phyloP scores from a whole-genome alignment of 352 stramenopile species.

The Saprolegnia diclina region DNA sequence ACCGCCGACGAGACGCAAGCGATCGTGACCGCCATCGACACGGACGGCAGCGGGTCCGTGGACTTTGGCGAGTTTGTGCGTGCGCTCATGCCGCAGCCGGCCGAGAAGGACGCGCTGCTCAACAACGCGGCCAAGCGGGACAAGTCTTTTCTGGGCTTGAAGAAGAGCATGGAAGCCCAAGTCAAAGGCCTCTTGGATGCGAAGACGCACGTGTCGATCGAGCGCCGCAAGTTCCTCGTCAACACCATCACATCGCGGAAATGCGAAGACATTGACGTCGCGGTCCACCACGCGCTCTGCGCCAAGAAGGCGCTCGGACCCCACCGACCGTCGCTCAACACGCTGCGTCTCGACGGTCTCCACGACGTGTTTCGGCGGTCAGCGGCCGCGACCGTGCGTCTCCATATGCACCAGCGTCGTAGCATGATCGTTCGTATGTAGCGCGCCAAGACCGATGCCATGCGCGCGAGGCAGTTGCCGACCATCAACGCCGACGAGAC shows the following conservation, averaged over 20 bases:
- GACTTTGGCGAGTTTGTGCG: conserved; percentile 78
- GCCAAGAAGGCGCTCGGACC: neutral
- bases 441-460: neutral
- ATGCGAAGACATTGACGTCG: conserved; percentile 2
- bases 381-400: neutral
- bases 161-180: conserved; percentile 77
- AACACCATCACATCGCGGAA: conserved; percentile 46
- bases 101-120: conserved; percentile 29
- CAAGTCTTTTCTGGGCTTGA: conserved; percentile 66
- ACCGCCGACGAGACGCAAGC: conserved; percentile 54
- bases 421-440: too few species aligned
- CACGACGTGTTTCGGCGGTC: neutral
- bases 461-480: neutral
- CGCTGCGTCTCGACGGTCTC: neutral
- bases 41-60: conserved; percentile 63
- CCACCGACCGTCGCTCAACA: neutral
- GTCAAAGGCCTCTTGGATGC: conserved; percentile 64
- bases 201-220: conserved; percentile 74
- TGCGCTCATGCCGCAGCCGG: conserved; percentile 55
- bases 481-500: neutral
- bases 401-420: neutral
- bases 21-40: conserved; percentile 59
- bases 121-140: conserved; percentile 50
- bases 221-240: conserved; percentile 62
- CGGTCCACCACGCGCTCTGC: neutral